phyloP scores from a whole-genome alignment of 2,329 filamentous ascomycete species.

The Claviceps monticola region DNA sequence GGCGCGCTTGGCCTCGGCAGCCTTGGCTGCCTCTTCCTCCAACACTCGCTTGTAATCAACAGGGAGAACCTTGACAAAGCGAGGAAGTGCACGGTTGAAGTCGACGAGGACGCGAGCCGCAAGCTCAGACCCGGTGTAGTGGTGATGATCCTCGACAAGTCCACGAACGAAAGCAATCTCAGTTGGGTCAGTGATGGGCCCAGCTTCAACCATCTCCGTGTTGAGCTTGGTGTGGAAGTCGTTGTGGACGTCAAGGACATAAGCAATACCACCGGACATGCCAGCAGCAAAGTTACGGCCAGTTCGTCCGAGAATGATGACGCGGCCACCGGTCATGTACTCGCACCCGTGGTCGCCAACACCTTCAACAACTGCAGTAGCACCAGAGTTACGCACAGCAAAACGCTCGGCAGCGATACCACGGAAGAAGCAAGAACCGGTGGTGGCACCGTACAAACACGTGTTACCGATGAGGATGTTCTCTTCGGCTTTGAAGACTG shows the following conservation, averaged over 20 bases:
- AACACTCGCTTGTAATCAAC: slow-evolving; percentile 94
- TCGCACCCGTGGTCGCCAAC: slow-evolving; percentile 93
- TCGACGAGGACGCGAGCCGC: slow-evolving; percentile 89
- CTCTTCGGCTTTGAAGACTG: slow-evolving; percentile 91
- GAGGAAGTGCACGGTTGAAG: slow-evolving; percentile 79
- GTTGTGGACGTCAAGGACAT: slow-evolving; percentile 76
- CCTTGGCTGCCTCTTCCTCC: slow-evolving; percentile 72
- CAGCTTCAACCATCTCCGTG: slow-evolving; percentile 91
- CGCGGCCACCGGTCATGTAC: slow-evolving; percentile 95
- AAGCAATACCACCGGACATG: slow-evolving; percentile 97
- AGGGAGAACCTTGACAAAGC: slow-evolving; percentile 87
- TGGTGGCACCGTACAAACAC: slow-evolving; percentile 87
- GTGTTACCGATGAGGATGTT: slow-evolving; percentile 90
- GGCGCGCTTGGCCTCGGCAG: slow-evolving; percentile 69
- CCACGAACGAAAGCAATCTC: slow-evolving; percentile 87
- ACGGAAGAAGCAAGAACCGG: slow-evolving; percentile 88
- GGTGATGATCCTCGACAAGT: slow-evolving; percentile 90
- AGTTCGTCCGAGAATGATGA: slow-evolving; percentile 74
- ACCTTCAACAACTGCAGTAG: slow-evolving; percentile 90
- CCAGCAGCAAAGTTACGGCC: slow-evolving; percentile 95
- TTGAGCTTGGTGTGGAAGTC: slow-evolving; percentile 93
- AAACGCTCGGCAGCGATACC: slow-evolving; percentile 94
- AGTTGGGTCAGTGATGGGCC: slow-evolving; percentile 65
- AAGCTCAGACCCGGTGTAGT: slow-evolving; percentile 92
- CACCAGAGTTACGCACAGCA: slow-evolving; percentile 90